Percentiles rank a stretch among this genome's conserved stretches.
These are phyloP conservation scores for Thelephora aurantiotincta DNA, from an alignment of 768 basidiomycete genomes.

Conservation along the genomic window DNA sequence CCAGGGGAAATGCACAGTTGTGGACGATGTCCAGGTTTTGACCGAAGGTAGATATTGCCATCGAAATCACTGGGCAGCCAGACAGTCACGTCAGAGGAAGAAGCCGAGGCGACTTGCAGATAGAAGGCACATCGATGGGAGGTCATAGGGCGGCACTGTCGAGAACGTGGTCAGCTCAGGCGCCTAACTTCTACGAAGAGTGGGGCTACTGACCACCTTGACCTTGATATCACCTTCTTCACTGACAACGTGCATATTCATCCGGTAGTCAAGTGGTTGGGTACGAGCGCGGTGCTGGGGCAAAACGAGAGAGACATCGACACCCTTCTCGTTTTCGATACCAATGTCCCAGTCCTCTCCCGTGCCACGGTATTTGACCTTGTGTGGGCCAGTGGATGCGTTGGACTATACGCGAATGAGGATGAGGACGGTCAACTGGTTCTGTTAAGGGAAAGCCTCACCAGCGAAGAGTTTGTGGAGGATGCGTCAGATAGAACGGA, in stretches of 20 bases:
- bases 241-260: conserved; percentile 52
- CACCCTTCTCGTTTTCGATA: conserved; percentile 35
- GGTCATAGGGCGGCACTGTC: conserved; percentile 14
- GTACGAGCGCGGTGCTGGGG: conserved; percentile 69
- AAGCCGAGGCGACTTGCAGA: conserved; percentile 47
- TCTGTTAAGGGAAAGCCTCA: background rate
- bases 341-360: conserved; percentile 51
- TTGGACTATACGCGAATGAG: background rate
- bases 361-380: conserved; percentile 47
- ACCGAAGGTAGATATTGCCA: conserved; percentile 40
- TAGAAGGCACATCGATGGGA: conserved; percentile 17
- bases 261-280: conserved; percentile 58
- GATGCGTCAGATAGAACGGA: background rate
- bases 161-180: background rate
- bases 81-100: conserved; percentile 48
- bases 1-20: conserved; percentile 44
- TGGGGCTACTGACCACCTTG: conserved; percentile 45
- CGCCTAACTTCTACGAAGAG: background rate
- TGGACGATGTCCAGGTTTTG: conserved; percentile 20
- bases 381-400: conserved; percentile 32
- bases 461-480: background rate
- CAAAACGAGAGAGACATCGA: conserved; percentile 55
- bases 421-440: background rate
- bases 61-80: conserved; percentile 74
- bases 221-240: conserved; percentile 43